phyloP scores from a whole-genome alignment of 164 flowering plant genomes.

The Macadamia integrifolia region DNA sequence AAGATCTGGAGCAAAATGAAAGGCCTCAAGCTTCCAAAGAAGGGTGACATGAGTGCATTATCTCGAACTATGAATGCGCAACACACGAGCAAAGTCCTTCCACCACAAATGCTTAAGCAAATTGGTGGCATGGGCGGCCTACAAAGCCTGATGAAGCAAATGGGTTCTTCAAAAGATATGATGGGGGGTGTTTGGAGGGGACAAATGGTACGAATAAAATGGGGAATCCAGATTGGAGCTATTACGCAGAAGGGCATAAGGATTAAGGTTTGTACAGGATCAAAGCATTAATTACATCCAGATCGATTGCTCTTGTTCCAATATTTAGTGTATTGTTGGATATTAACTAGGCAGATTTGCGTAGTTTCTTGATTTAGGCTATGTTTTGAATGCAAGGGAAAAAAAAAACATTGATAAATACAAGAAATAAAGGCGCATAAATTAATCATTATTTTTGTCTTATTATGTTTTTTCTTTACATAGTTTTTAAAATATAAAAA shows the following conservation, averaged over 20 bases:
- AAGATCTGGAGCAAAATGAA: constrained; percentile 98
- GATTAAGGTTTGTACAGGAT: background rate
- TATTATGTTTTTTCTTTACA: no score
- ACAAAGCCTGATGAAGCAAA: constrained; percentile 93
- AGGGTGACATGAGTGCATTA: constrained; percentile 90
- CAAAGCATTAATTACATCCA: background rate
- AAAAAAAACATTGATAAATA: no score
- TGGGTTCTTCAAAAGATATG: constrained; percentile 87
- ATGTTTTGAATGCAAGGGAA: no score
- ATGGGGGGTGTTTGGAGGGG: constrained; percentile 81
- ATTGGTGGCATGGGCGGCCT: constrained; percentile 96
- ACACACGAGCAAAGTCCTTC: constrained; percentile 92
- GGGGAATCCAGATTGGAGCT: background rate
- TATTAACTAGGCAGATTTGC: background rate
- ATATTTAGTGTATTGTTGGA: background rate
- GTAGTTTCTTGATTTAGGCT: no score
- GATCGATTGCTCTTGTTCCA: background rate
- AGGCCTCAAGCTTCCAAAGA: constrained; percentile 93
- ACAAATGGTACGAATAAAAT: constrained; percentile 22
- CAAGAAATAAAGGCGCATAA: no score
- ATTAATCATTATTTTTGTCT: no score
- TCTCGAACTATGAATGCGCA: constrained; percentile 94
- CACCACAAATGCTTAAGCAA: constrained; percentile 92
- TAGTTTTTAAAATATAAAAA: no score
- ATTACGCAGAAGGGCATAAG: background rate